Base-by-base conservation (phyloP, 768 basidiomycete species). In the Panellus pusillus region DNA sequence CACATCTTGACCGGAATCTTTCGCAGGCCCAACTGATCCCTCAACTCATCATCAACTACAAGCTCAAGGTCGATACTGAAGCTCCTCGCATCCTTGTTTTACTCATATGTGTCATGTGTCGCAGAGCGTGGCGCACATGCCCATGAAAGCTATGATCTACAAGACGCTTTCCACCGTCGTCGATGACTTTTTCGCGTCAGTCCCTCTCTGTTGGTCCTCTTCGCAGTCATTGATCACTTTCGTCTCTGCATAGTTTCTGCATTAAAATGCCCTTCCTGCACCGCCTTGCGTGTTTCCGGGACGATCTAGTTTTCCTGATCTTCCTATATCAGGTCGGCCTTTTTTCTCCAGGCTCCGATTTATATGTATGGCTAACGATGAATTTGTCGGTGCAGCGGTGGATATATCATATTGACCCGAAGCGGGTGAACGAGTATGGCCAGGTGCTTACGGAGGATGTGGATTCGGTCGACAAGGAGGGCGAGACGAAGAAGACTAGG, bases 131-230 rank as follows among this genome's bases (percentile, higher is more conserved):
- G 89, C 96, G 41, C 96, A 98, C 68, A 93, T 98, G 88, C 95
- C 95, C 17, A 95, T 97, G 88, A 97, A 95, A 69, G 90, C 95
- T 4, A 93, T 98, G 91, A 86, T 94, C 61, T 96, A 93, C 79
- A 97, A 96, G 74, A 86, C 90, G 1, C 77, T 96, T 54, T 89
- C 91, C 41, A 91, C 87, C 1, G 89, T 91, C 44, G 89, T 95
- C 41, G 95, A 96, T 72, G 93, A 98, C 70, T 82, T 96, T 62
- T 92, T 93, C 68, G 87, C 88, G 89, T 93, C 76, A 63, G 87
- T 64, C 41, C 38, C 61, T 24, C 32, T 50, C 37, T 51, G 7
- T 47, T 50, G 12, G 31, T 63, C 39, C 49, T 8, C 44, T 37
- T n/a, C 29, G 31, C 39, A 47, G 19, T 43, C 42, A 37, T 35